These are phyloP conservation scores for Melampsora larici-populina DNA, from an alignment of 1,284 basidiomycete genomes.

Conservation along the genomic window DNA sequence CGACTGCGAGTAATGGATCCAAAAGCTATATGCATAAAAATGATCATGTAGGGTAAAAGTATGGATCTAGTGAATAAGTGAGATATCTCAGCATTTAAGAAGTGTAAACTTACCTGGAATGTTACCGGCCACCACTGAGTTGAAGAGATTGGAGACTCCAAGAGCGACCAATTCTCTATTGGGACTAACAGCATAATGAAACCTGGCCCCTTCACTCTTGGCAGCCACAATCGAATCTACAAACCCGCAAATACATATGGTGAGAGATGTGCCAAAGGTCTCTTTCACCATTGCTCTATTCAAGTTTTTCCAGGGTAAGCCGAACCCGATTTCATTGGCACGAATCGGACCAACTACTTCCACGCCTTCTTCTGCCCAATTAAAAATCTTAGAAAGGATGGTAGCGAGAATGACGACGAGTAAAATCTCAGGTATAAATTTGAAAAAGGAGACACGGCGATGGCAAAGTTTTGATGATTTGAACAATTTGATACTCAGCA, in stretches of 20 bases:
- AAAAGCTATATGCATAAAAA: constrained; percentile 1
- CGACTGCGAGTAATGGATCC: constrained; percentile 61
- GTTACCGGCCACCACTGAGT: constrained; percentile 19
- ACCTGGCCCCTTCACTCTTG: constrained; percentile 78
- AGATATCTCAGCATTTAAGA: not conserved
- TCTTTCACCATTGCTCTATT: constrained; percentile 33
- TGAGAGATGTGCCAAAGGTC: constrained; percentile 36
- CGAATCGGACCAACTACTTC: constrained; percentile 66
- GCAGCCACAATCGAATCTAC: constrained; percentile 78
- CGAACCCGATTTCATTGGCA: constrained; percentile 25
- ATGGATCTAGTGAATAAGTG: no score
- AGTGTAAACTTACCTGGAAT: constrained; percentile 21
- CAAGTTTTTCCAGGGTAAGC: constrained; percentile 33
- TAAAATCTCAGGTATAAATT: constrained; percentile 74
- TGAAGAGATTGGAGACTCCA: constrained; percentile 49
- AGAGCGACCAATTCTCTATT: constrained; percentile 86
- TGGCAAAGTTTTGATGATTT: constrained; percentile 62
- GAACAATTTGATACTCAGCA: constrained; percentile 61
- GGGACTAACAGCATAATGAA: constrained; percentile 80
- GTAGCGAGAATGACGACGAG: constrained; percentile 68
- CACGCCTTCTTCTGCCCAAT: constrained; percentile 74
- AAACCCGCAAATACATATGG: constrained; percentile 39
- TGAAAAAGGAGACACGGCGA: constrained; percentile 76
- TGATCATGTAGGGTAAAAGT: no score
- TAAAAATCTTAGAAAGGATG: constrained; percentile 66